These are phyloP conservation scores for Eucalyptus pauciflora DNA, from an alignment of 345 rosid species.

Conservation along the genomic window DNA sequence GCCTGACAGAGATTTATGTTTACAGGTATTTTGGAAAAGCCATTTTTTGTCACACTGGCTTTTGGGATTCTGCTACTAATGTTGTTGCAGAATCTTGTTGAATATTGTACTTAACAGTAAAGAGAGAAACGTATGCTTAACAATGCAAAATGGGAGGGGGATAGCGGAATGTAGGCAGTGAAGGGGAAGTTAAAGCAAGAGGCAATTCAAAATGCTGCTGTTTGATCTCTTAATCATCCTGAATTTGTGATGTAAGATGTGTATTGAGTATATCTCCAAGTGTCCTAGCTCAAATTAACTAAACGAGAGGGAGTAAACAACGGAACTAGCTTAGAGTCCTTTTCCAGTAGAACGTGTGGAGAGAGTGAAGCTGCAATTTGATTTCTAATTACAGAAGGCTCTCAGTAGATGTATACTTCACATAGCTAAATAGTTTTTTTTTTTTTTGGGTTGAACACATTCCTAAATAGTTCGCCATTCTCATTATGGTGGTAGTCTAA, in stretches of 20 bases:
- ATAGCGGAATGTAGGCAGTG: neutral
- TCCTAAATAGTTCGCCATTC: neutral
- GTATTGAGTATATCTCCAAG: neutral
- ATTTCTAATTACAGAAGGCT: neutral
- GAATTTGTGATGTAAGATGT: neutral
- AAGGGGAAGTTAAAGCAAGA: neutral
- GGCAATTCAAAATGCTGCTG: too few species aligned
- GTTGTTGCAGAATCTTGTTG: neutral
- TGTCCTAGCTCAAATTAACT: neutral
- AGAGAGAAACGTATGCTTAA: too few species aligned
- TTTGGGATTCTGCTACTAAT: neutral
- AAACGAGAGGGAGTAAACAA: neutral
- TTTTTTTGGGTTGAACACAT: too few species aligned
- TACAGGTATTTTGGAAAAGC: neutral
- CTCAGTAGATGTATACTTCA: neutral
- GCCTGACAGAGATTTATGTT: constrained; percentile 20
- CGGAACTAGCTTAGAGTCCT: neutral
- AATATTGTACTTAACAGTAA: too few species aligned
- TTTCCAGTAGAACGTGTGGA: neutral
- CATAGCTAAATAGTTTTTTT: neutral
- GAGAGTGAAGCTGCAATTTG: neutral
- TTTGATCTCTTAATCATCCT: neutral
- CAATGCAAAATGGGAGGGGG: too few species aligned
- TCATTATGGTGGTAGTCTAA: neutral
- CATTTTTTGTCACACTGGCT: neutral